Base-by-base conservation (phyloP, 2,329 filamentous ascomycete genomes). In the Penicillium sp. region DNA sequence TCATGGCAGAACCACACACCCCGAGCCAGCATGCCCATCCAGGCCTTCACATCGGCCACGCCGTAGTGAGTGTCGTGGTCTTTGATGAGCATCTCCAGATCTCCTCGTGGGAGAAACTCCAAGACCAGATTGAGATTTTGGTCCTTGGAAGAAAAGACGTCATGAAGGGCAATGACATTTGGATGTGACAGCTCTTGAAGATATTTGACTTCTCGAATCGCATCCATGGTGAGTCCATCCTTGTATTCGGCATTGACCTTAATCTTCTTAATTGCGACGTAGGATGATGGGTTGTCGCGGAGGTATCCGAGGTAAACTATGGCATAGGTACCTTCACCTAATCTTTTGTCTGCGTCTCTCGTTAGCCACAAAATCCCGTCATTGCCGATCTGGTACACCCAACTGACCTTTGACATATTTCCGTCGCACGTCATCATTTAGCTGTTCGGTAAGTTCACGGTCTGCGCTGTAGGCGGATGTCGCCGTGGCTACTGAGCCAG, bases 1-100 rank as follows among this genome's bases (percentile, higher is more conserved):
- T 90, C 87, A 69, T 98, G 93, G 69, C 93, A 97, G 75, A 95
- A 98, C 85, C 89, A 95, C 23, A 97, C 82, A 22, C 87, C 93
- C 34, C 91, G 84, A 23, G 80, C 81, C n/a, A 97, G 79, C 93
- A 97, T 97, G 54, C 87, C 87, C 85, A 96, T 95, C 93, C 93
- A 98, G 13, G 89, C 86, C 69, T 98, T 98, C 69, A 97, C 89
- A 68, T 98, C 93, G 14, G 87, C 86, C 9, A 82, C 81, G 51
- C 87, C 87, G 68, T 97, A 97, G 44, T 83, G 81, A 38, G 96
- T 84, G 44, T 84, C 79, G 24, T 80, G 82, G 69, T 97, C 90
- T 67, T 88, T 87, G 67, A 95, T 95, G 49, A 98, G 80, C 78
- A 90, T 89, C 70, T 97, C 89, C 23, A 98, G 79, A 70, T 98